phyloP scores from a whole-genome alignment of 768 basidiomycete genomes.

The Tylopilus sp. region DNA sequence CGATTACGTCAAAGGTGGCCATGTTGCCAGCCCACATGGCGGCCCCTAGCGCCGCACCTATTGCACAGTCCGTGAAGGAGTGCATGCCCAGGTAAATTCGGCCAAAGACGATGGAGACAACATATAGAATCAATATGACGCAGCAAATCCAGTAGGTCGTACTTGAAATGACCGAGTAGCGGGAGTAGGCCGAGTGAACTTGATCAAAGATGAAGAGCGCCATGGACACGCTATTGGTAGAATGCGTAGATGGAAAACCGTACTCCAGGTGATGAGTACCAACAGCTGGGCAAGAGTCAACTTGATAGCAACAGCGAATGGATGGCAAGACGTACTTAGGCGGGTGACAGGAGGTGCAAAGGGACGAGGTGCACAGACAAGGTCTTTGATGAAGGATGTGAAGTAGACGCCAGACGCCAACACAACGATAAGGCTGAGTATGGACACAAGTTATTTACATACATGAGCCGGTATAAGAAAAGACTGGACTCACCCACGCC shows the following conservation, averaged over 20 bases:
- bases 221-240: constrained; percentile 87
- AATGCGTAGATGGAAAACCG: constrained; percentile 95
- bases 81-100: constrained; percentile 89
- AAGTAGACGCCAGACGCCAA: constrained; percentile 79
- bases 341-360: constrained; percentile 90
- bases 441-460: not conserved
- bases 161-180: constrained; percentile 41
- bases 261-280: constrained; percentile 85
- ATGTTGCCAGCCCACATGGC: constrained; percentile 54
- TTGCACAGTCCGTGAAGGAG: constrained; percentile 69
- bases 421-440: constrained; percentile 57
- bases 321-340: constrained; percentile 55
- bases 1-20: constrained; percentile 36
- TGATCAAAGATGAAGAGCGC: constrained; percentile 74
- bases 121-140: constrained; percentile 52
- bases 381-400: constrained; percentile 86
- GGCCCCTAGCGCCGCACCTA: constrained; percentile 63
- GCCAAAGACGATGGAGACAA: constrained; percentile 71
- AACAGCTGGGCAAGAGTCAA: constrained; percentile 47
- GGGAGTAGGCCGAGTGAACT: constrained; percentile 47
- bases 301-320: not conserved
- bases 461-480: not conserved
- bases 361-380: constrained; percentile 86
- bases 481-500: constrained; percentile 57
- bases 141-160: constrained; percentile 41